Conservation (phyloP, 495 filamentous ascomycete genomes). For the Schizothecium vesticola region DNA sequence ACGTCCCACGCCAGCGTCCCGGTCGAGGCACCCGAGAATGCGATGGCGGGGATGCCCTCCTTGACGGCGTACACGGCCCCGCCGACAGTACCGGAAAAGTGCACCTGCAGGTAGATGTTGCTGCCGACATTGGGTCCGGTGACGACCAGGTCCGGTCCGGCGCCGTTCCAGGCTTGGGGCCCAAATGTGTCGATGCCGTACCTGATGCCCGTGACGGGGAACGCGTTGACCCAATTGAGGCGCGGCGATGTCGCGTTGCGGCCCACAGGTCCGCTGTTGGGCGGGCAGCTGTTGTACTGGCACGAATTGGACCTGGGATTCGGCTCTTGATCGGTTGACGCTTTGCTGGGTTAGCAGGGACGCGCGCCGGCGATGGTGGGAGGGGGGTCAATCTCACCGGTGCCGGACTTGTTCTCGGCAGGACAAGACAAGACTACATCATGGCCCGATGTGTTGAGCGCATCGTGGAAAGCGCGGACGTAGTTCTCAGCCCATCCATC, state of each 20-base stretch:
- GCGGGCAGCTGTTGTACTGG: slow-evolving; percentile 55
- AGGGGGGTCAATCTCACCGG: slow-evolving; percentile 35
- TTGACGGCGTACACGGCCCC: slow-evolving; percentile 53
- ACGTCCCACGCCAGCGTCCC: slow-evolving; percentile 49
- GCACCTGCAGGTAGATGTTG: slow-evolving; percentile 49
- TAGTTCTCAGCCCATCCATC: slow-evolving; percentile 70
- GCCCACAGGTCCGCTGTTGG: slow-evolving; percentile 49
- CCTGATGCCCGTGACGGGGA: slow-evolving; percentile 58
- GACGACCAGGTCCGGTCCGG: slow-evolving; percentile 53
- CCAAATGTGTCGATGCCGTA: slow-evolving; percentile 55
- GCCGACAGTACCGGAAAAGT: slow-evolving; percentile 59
- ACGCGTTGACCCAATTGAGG: slow-evolving; percentile 67
- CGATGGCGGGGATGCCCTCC: slow-evolving; percentile 54
- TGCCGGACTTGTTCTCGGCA: slow-evolving; percentile 60
- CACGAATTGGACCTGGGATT: slow-evolving; percentile 41
- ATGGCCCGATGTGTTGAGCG: slow-evolving; percentile 49
- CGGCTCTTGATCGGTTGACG: slow-evolving; percentile 49
- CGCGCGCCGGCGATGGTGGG: not conserved
- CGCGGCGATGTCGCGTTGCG: slow-evolving; percentile 50
- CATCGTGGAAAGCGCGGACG: slow-evolving; percentile 50
- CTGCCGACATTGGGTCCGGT: slow-evolving; percentile 60
- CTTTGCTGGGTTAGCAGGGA: slow-evolving; percentile 25
- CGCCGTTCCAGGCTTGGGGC: slow-evolving; percentile 46
- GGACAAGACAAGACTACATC: slow-evolving; percentile 58
- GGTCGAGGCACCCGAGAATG: slow-evolving; percentile 53